Percentiles rank a stretch among this genome's conserved stretches.
phyloP scores from a whole-genome alignment of 371 early-diverging fungal species.

The Rhizopus delemar region DNA sequence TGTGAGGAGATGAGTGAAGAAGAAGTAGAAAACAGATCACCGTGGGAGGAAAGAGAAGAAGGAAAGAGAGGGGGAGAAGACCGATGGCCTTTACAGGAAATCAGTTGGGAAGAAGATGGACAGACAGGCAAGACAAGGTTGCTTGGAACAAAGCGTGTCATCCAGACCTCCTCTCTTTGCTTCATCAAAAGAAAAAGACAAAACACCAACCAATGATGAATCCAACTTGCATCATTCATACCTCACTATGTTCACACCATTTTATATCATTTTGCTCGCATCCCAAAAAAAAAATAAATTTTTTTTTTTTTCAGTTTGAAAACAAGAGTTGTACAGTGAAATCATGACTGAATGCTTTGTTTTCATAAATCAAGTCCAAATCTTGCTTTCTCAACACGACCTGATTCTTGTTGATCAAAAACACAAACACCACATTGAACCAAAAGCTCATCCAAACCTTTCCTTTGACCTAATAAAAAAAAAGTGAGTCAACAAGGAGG shows the following conservation, averaged over 20 bases:
- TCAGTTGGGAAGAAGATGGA: slow-evolving; percentile 9
- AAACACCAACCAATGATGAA: not conserved
- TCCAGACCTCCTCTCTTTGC: slow-evolving; percentile 15
- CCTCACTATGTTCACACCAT: not conserved
- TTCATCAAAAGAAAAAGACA: slow-evolving; percentile 10
- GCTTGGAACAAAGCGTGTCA: slow-evolving; percentile 11
- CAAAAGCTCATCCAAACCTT: slow-evolving; percentile 29
- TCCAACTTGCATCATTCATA: not conserved
- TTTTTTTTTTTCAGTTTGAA: slow-evolving; percentile 10
- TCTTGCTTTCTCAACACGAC: slow-evolving; percentile 43
- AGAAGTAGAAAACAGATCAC: slow-evolving; percentile 18
- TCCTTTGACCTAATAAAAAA: slow-evolving; percentile 5
- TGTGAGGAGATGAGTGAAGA: not conserved
- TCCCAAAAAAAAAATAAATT: too few species aligned
- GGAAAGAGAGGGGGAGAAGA: slow-evolving; percentile 10
- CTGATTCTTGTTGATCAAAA: slow-evolving; percentile 15
- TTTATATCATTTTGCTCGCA: not conserved
- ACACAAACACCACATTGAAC: slow-evolving; percentile 56
- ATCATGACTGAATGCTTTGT: slow-evolving; percentile 24
- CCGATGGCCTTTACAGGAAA: slow-evolving; percentile 20
- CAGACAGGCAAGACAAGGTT: slow-evolving; percentile 13
- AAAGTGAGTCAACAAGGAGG: too few species aligned
- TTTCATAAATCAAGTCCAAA: slow-evolving; percentile 33
- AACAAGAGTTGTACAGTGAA: slow-evolving; percentile 34
- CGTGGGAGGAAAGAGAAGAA: slow-evolving; percentile 1